Percentiles rank a stretch among this genome's conserved stretches.
Conservation (phyloP, 768 basidiomycete genomes). For the Suillus luteus region DNA sequence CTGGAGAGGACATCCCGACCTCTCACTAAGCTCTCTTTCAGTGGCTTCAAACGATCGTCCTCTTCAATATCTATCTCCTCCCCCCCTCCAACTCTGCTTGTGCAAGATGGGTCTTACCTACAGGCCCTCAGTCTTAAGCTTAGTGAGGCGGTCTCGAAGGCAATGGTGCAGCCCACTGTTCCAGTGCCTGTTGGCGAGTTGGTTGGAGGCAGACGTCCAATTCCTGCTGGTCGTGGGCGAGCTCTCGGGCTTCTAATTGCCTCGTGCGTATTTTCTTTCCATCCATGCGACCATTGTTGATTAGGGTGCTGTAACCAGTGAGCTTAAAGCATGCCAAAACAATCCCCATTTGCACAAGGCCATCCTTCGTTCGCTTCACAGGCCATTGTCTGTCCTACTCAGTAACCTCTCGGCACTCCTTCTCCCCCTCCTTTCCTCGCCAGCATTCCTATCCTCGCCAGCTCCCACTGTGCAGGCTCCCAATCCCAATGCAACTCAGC, state of each 20-base stretch:
- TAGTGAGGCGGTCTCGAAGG: slow-evolving; percentile 80
- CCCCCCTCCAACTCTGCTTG: slow-evolving; percentile 43
- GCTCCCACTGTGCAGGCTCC: slow-evolving; percentile 52
- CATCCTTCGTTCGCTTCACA: slow-evolving; percentile 70
- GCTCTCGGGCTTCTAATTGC: slow-evolving; percentile 68
- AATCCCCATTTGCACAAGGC: slow-evolving; percentile 69
- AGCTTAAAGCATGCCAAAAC: slow-evolving; percentile 63
- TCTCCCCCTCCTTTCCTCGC: slow-evolving; percentile 64
- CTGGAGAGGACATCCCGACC: slow-evolving; percentile 52
- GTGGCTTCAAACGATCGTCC: slow-evolving; percentile 58
- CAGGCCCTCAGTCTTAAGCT: slow-evolving; percentile 75
- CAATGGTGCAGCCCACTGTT: slow-evolving; percentile 64
- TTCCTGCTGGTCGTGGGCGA: slow-evolving; percentile 73
- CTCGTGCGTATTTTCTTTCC: slow-evolving; percentile 50
- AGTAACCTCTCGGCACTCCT: slow-evolving; percentile 70
- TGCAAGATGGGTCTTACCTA: slow-evolving; percentile 81
- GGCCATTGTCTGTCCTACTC: slow-evolving; percentile 74
- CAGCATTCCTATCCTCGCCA: slow-evolving; percentile 55
- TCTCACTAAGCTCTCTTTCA: slow-evolving; percentile 59
- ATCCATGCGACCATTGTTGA: slow-evolving; percentile 16
- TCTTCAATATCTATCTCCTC: slow-evolving; percentile 39
- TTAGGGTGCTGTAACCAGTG: slow-evolving; percentile 44
- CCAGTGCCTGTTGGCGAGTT: slow-evolving; percentile 52
- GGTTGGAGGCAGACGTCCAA: slow-evolving; percentile 66
- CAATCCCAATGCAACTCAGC: slow-evolving; percentile 63